Base-by-base conservation (phyloP, 345 rosid genomes). In the Lagerstroemia speciosa region DNA sequence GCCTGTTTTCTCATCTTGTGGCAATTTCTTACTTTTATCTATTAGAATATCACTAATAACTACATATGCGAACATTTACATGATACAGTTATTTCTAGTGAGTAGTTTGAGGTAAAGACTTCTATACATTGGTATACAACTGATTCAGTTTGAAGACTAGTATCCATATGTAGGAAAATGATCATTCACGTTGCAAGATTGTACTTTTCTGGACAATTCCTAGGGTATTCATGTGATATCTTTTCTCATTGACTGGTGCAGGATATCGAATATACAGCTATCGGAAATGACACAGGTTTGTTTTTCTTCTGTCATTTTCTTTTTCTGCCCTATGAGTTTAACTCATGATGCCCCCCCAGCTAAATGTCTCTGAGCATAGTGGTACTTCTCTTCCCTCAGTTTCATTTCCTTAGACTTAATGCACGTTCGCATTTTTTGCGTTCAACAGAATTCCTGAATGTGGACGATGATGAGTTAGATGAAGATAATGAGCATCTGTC, bases 211-310 rank as follows among this genome's bases (percentile, higher is more conserved):
- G 1, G 20, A 46, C 16, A 14, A 46, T 4, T 46, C 62, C 31
- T 6, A 10, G 62, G 6, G 34, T 10, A 58, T 14, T 53, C 27
- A 30, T 30, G 33, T 14, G 0, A n/a, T 30, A 11, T 26, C 33
- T 58, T 58, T 26, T 73, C 60, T 74, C 45, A 61, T 40, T 69
- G 62, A 67, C 11, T 75, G 78, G 19, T 87, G 81, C 92, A 95
- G 99, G 96, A 86, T 73, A 69, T 78, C 77, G 93, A 78, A 67
- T 75, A 77, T 65, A 67, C 71, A 65, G 76, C 74, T 64, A 68
- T 78, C 61, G 82, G 76, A 72, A 84, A 92, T 76, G 96, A 95
- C 78, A 95, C 99, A 90, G 99, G 99, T 95, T 41, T 64, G 30
- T 55, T 38, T 22, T 37, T 24, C 69, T 40, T 60, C 27, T 36